Evolutionary conservation across 2,329 filamentous ascomycete species (phyloP).

Genomic region (Xylariomycetidae sp.): DNA sequence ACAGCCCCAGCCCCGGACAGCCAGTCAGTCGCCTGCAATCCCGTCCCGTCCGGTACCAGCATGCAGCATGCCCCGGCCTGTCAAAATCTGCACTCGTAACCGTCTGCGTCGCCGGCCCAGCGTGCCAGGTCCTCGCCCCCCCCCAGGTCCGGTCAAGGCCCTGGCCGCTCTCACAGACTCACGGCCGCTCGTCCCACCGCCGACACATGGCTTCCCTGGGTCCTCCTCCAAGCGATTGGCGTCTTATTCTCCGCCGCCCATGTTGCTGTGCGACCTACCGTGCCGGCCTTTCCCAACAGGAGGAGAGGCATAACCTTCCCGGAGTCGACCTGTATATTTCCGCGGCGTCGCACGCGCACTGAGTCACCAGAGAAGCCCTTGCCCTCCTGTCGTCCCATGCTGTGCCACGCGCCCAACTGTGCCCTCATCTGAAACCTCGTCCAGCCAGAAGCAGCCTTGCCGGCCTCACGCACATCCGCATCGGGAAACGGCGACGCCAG

Average conservation of each 20-base stretch:
- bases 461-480: conserved; percentile 15
- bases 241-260: conserved; percentile 25
- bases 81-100: not conserved
- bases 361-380: conserved; percentile 11
- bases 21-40: too few species aligned
- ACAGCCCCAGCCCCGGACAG: not conserved
- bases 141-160: conserved; percentile 1
- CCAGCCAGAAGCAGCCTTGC: conserved; percentile 13
- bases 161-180: conserved; percentile 5
- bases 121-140: too few species aligned
- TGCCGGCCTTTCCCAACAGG: conserved; percentile 22
- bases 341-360: conserved; percentile 23
- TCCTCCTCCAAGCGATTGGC: conserved; percentile 16
- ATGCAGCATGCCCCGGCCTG: too few species aligned
- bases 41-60: too few species aligned
- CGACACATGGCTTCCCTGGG: conserved; percentile 24
- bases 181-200: conserved; percentile 19
- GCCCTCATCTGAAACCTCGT: conserved; percentile 28
- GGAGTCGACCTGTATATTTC: conserved; percentile 30
- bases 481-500: conserved; percentile 9
- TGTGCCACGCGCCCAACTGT: conserved; percentile 25
- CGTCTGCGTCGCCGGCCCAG: too few species aligned
- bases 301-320: conserved; percentile 28
- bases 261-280: conserved; percentile 24
- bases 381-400: conserved; percentile 26